Percentiles rank a stretch among this genome's conserved stretches.
Evolutionary conservation across 768 basidiomycete genomes (phyloP).

Genomic region (Rhizopogon rudus): DNA sequence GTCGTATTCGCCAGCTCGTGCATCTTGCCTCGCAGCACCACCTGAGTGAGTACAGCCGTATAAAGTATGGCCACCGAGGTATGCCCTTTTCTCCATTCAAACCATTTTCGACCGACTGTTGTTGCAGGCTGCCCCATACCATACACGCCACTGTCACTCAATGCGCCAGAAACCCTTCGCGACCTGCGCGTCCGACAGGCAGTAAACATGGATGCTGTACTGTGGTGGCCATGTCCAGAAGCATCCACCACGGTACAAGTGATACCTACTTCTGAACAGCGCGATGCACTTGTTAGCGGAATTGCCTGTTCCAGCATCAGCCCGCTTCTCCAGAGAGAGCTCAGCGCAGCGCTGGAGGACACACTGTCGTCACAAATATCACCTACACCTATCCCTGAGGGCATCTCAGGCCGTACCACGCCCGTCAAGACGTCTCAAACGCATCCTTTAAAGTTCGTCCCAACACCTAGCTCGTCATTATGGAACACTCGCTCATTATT

Average conservation of each 20-base stretch:
- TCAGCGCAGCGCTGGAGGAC: slow-evolving; percentile 53
- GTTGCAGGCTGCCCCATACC: slow-evolving; percentile 46
- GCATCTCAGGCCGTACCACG: background rate
- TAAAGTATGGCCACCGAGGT: slow-evolving; percentile 57
- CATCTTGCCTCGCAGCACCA: slow-evolving; percentile 73
- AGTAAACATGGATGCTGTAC: slow-evolving; percentile 26
- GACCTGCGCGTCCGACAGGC: slow-evolving; percentile 51
- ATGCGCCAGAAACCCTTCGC: slow-evolving; percentile 52
- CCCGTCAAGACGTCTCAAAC: slow-evolving; percentile 67
- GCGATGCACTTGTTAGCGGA: slow-evolving; percentile 17
- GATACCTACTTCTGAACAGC: slow-evolving; percentile 17
- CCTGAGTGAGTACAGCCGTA: slow-evolving; percentile 59
- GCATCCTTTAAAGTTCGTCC: slow-evolving; percentile 79
- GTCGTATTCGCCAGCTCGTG: slow-evolving; percentile 34
- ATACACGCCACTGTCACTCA: slow-evolving; percentile 62
- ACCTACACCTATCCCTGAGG: slow-evolving; percentile 3
- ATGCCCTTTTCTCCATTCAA: background rate
- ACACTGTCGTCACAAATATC: slow-evolving; percentile 26
- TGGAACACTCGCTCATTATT: background rate
- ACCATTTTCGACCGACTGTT: background rate
- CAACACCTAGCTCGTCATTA: background rate
- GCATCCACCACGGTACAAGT: slow-evolving; percentile 1
- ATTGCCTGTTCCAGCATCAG: background rate
- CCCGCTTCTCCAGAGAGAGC: slow-evolving; percentile 39
- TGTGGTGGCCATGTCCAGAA: slow-evolving; percentile 45